Evolutionary conservation across 1,139 yeast species (phyloP).

Genomic region (Yamadazyma trypodendri): DNA sequence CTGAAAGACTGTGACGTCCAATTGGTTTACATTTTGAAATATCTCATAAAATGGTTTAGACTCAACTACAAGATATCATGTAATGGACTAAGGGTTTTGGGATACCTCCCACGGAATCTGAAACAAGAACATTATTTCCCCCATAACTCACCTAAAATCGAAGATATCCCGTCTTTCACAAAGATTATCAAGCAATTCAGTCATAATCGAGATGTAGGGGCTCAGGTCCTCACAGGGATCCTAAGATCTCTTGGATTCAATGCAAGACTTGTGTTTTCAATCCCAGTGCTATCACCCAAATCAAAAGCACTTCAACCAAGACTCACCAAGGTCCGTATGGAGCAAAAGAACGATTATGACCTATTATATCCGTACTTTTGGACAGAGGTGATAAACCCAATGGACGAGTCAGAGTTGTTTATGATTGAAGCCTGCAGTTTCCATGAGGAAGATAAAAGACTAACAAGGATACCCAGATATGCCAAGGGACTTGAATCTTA

Average conservation of each 20-base stretch:
- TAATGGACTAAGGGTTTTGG: slow-evolving; percentile 36
- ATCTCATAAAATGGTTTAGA: slow-evolving; percentile 39
- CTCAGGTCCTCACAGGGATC: slow-evolving; percentile 35
- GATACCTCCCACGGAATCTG: slow-evolving; percentile 17
- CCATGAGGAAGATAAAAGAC: slow-evolving; percentile 29
- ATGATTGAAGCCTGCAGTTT: slow-evolving; percentile 33
- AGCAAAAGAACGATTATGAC: slow-evolving; percentile 33
- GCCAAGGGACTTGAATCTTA: slow-evolving; percentile 8
- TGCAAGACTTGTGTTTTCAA: slow-evolving; percentile 32
- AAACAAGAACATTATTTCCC: slow-evolving; percentile 21
- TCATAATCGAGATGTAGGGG: slow-evolving; percentile 39
- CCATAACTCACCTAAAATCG: slow-evolving; percentile 16
- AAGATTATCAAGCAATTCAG: slow-evolving; percentile 26
- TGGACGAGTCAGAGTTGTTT: slow-evolving; percentile 25
- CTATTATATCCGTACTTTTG: slow-evolving; percentile 39
- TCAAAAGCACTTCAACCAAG: slow-evolving; percentile 25
- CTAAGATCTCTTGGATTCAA: slow-evolving; percentile 34
- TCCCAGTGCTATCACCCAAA: slow-evolving; percentile 28
- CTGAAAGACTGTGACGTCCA: slow-evolving; percentile 20
- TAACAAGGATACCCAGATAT: slow-evolving; percentile 17
- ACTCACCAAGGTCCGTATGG: slow-evolving; percentile 21
- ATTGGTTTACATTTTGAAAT: slow-evolving; percentile 32
- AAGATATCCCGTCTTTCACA: slow-evolving; percentile 19
- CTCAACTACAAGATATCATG: slow-evolving; percentile 32
- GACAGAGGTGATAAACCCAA: slow-evolving; percentile 40